Evolutionary conservation across 352 stramenopile species (phyloP).

Genomic region (Phytophthora chlamydospora): DNA sequence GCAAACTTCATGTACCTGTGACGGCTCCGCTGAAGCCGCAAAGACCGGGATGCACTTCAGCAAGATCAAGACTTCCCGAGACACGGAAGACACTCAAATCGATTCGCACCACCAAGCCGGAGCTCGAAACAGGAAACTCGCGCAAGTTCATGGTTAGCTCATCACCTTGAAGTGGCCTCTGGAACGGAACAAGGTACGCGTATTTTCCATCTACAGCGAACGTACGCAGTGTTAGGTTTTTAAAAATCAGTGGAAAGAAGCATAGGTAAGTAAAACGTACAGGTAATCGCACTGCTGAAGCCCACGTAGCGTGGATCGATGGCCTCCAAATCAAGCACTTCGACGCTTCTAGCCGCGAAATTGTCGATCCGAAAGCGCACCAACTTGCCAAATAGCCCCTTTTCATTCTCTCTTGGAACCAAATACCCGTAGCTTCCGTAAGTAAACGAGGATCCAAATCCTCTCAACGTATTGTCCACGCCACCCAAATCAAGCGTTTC

Average conservation of each 20-base stretch:
- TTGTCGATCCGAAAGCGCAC: conserved; percentile 57
- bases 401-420: conserved; percentile 61
- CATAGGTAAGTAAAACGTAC: conserved; percentile 34
- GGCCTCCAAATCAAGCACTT: conserved; percentile 54
- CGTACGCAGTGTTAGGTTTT: neutral
- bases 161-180: conserved; percentile 44
- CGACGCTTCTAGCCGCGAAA: conserved; percentile 47
- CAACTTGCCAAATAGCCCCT: conserved; percentile 64
- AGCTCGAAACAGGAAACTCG: conserved; percentile 74
- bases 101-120: conserved; percentile 63
- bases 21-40: conserved; percentile 74
- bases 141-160: conserved; percentile 68
- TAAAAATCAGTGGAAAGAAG: neutral
- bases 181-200: conserved; percentile 69
- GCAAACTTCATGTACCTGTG: conserved; percentile 31
- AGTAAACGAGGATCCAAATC: conserved; percentile 66
- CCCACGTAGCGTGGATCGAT: conserved; percentile 66
- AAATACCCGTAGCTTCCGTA: conserved; percentile 72
- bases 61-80: conserved; percentile 59
- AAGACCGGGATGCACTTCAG: conserved; percentile 46
- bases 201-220: conserved; percentile 52
- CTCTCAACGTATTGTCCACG: conserved; percentile 49
- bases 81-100: conserved; percentile 57
- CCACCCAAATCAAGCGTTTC: conserved; percentile 58
- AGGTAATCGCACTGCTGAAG: conserved; percentile 67